Base-by-base conservation (phyloP, 768 basidiomycete genomes). In the Lactarius hatsudake region DNA sequence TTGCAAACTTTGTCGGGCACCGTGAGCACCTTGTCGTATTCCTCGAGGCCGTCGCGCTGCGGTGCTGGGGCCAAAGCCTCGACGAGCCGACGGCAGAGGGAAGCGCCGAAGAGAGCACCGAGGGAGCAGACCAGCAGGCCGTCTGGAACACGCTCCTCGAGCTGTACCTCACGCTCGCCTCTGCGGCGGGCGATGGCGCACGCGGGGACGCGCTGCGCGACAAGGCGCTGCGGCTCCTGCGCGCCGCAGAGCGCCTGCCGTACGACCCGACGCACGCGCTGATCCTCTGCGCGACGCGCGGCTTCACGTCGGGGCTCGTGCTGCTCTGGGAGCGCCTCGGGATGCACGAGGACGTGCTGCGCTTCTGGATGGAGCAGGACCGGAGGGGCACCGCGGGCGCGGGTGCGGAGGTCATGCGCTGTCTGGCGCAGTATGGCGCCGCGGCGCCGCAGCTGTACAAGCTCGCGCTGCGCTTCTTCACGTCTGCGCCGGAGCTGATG, bases 101-200 rank as follows among this genome's bases (percentile, higher is more conserved):
- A 1, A 70, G 72, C 28, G 62, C 68, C 13, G 68, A 73, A 58
- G 59, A 72, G 2, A 85, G 85, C 48, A 32, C 42, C 20, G 66
- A 84, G 59, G 78, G 80, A 34, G 74, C 76, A 0, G 90, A 96
- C 73, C 93, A 94, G 72, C 81, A 84, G 10, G 89, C 94, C 0
- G 88, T 98, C 3, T 98, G 96, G 96, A 97, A 96, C 77, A 98
- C 96, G 12, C 81, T 98, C 2, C 79, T 98, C 66, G 96, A 99
- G 77, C 83, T 99, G 13, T 98, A 98, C 75, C 83, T 99, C 55
- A 84, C 88, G 9, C 75, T 83, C 42, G 82, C 84, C n/a, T 74
- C 75, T 36, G 71, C 74, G 23, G 70, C 63, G 42, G 71, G 67
- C 59, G 72, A 71, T 15, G 60, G 66, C 30, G 67, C 68, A 9